These are phyloP conservation scores for Tetrapisispora pingtungensis DNA, from an alignment of 805 yeast genomes.

Conservation along the genomic window DNA sequence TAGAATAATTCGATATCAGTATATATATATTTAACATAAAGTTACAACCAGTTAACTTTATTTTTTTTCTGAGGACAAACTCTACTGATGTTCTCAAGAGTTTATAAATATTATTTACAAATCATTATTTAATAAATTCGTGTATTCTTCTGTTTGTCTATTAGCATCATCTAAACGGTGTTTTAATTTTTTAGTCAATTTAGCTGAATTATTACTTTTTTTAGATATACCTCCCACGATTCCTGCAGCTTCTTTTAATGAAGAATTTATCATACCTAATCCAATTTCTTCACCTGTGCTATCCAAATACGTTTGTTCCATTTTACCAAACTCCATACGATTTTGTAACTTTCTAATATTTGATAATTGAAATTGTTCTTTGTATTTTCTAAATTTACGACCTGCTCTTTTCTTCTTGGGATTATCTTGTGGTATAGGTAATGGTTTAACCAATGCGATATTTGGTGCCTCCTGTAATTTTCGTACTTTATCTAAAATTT, in stretches of 20 bases:
- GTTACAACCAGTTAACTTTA: no score
- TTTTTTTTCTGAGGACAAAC: no score
- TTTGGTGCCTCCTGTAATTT: constrained; percentile 75
- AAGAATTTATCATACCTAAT: constrained; percentile 50
- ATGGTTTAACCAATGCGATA: constrained; percentile 53
- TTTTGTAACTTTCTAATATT: constrained; percentile 78
- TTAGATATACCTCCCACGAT: constrained; percentile 17
- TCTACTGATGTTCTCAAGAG: no score
- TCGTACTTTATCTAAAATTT: constrained; percentile 54
- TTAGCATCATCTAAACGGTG: constrained; percentile 31
- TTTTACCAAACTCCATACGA: constrained; percentile 70
- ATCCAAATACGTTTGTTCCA: constrained; percentile 53
- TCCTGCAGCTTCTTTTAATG: constrained; percentile 17
- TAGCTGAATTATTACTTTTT: constrained; percentile 43
- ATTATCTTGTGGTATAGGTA: constrained; percentile 63
- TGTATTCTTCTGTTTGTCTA: constrained; percentile 11
- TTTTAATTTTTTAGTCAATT: constrained; percentile 53
- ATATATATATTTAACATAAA: no score
- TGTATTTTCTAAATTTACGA: constrained; percentile 62
- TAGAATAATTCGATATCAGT: no score
- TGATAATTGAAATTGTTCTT: constrained; percentile 71
- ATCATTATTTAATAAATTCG: constrained; percentile 3
- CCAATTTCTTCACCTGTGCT: constrained; percentile 76
- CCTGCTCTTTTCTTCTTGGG: constrained; percentile 85
- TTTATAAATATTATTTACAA: not conserved